phyloP scores from a whole-genome alignment of 192 early-diverging fungal genomes.

The Linnemannia schmuckeri region DNA sequence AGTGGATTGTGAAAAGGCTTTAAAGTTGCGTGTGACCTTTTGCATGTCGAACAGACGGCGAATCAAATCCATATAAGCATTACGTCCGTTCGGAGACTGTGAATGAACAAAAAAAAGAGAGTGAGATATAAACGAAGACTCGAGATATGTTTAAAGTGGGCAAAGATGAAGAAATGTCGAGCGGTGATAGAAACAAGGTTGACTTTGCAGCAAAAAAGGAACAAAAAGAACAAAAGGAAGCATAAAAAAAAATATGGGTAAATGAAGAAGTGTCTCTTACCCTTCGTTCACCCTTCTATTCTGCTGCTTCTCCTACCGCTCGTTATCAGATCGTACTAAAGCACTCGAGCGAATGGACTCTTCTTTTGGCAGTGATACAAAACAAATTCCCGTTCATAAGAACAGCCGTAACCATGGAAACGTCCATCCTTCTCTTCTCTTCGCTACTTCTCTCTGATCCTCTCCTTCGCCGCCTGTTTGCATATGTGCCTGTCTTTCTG shows the following conservation, averaged over 20 bases:
- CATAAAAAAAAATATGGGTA: no score
- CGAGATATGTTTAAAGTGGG: background rate
- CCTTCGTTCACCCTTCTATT: background rate
- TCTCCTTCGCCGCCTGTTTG: background rate
- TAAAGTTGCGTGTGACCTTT: background rate
- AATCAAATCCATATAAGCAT: background rate
- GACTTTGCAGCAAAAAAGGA: background rate
- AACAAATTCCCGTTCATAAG: background rate
- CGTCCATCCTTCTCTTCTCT: background rate
- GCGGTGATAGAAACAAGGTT: background rate
- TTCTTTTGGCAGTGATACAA: conserved; percentile 2
- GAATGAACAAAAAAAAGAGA: background rate
- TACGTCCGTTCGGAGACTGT: background rate
- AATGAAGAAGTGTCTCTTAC: background rate
- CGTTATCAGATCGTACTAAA: background rate
- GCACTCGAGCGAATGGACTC: background rate
- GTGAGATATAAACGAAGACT: background rate
- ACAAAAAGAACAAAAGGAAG: background rate
- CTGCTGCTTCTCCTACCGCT: background rate
- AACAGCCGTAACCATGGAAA: conserved; percentile 1
- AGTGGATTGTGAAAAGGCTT: background rate
- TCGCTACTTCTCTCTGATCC: background rate
- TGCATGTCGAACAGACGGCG: background rate
- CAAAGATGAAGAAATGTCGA: background rate
- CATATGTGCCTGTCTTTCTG: no score